These are phyloP conservation scores for Typha latifolia DNA, from an alignment of 176 grass and related monocot species.

Conservation along the genomic window DNA sequence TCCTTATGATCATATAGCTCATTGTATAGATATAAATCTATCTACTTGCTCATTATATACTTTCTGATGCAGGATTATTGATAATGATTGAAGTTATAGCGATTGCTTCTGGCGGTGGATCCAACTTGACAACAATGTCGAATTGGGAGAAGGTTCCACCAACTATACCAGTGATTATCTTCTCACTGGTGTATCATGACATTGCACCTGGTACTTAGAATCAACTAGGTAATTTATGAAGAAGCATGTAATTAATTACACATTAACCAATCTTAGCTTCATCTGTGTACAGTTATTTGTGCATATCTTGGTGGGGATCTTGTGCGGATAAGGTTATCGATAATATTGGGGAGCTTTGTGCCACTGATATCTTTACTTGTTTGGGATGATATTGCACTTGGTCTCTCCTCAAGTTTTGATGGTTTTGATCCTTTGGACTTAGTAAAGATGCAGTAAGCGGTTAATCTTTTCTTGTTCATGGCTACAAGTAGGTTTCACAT, in stretches of 20 bases:
- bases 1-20: too few species aligned
- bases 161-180: conserved; percentile 64
- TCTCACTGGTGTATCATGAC: conserved; percentile 83
- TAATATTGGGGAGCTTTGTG: conserved; percentile 61
- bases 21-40: background rate
- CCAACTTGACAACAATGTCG: conserved; percentile 33
- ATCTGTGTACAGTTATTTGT: conserved; percentile 48
- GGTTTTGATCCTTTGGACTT: conserved; percentile 42
- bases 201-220: conserved; percentile 49
- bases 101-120: conserved; percentile 41
- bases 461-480: background rate
- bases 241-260: background rate
- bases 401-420: conserved; percentile 33
- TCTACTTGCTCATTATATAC: background rate
- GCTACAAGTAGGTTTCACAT: background rate
- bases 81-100: conserved; percentile 46
- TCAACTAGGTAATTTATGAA: background rate
- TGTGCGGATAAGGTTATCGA: conserved; percentile 47
- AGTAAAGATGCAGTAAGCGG: conserved; percentile 49
- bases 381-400: conserved; percentile 72
- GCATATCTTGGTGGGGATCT: conserved; percentile 75
- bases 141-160: conserved; percentile 74
- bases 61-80: conserved; percentile 40
- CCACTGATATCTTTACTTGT: conserved; percentile 55
- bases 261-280: conserved; percentile 10